phyloP scores from a whole-genome alignment of 768 basidiomycete species.

The Suillus decipiens region DNA sequence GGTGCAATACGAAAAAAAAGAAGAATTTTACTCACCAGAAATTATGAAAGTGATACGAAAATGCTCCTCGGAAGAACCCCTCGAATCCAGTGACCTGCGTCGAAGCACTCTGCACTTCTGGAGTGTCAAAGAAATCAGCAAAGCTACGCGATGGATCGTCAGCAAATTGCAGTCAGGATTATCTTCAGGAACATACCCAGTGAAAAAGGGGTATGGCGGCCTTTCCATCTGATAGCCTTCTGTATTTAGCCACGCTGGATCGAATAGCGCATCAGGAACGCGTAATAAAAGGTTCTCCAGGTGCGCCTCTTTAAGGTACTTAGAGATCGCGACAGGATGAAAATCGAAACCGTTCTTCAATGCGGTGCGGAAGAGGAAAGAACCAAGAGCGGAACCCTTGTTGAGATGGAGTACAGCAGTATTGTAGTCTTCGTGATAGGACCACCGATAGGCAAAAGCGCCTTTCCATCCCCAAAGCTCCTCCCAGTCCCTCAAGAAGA shows the following conservation, averaged over 20 bases:
- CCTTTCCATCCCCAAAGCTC: slow-evolving; percentile 95
- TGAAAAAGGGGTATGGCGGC: slow-evolving; percentile 91
- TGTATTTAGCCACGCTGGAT: slow-evolving; percentile 93
- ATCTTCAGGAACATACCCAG: slow-evolving; percentile 51
- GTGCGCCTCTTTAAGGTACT: slow-evolving; percentile 82
- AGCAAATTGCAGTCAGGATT: slow-evolving; percentile 1
- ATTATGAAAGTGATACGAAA: slow-evolving; percentile 94
- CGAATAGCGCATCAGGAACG: slow-evolving; percentile 90
- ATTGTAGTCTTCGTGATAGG: slow-evolving; percentile 88
- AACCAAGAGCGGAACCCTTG: slow-evolving; percentile 84
- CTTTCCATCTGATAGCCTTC: slow-evolving; percentile 88
- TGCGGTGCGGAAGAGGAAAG: slow-evolving; percentile 90
- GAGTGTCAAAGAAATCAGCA: slow-evolving; percentile 80
- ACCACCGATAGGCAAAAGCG: slow-evolving; percentile 95
- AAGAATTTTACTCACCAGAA: slow-evolving; percentile 60
- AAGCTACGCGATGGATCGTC: slow-evolving; percentile 49
- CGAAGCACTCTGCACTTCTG: slow-evolving; percentile 65
- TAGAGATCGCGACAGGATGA: slow-evolving; percentile 90
- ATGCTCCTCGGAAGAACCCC: slow-evolving; percentile 92
- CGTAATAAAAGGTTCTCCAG: slow-evolving; percentile 76
- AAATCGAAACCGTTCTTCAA: slow-evolving; percentile 91
- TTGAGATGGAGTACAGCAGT: slow-evolving; percentile 90
- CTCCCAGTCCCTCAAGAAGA: slow-evolving; percentile 94
- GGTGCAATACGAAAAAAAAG: not conserved
- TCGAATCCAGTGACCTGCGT: slow-evolving; percentile 85